phyloP scores from a whole-genome alignment of 2,329 filamentous ascomycete species.

The Phaeosphaeriaceae sp. region DNA sequence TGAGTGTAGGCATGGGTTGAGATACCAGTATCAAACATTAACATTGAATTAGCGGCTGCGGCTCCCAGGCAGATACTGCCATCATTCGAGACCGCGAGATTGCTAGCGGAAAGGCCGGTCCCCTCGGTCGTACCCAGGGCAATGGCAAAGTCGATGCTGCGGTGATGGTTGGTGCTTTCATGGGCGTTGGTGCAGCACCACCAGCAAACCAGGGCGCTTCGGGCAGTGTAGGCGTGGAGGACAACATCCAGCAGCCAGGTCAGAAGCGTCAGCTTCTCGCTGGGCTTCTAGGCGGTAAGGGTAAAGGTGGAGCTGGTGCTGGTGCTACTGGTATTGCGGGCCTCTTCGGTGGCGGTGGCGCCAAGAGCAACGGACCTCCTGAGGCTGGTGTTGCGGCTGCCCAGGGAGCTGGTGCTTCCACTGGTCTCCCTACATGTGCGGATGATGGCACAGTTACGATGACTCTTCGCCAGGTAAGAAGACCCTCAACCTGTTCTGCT shows the following conservation, averaged over 20 bases:
- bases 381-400: constrained; percentile 63
- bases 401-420: constrained; percentile 60
- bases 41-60: constrained; percentile 54
- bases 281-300: constrained; percentile 43
- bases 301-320: constrained; percentile 23
- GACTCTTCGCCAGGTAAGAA: constrained; percentile 64
- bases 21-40: constrained; percentile 7
- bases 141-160: constrained; percentile 66
- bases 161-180: constrained; percentile 66
- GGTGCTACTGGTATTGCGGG: constrained; percentile 39
- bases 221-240: constrained; percentile 40
- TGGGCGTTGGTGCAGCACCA: constrained; percentile 49
- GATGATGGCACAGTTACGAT: constrained; percentile 67
- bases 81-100: constrained; percentile 71
- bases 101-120: constrained; percentile 57
- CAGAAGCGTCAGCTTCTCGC: constrained; percentile 43
- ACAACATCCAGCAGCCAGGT: constrained; percentile 33
- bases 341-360: constrained; percentile 50
- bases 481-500: not conserved
- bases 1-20: constrained; percentile 10
- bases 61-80: constrained; percentile 70
- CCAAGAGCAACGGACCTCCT: constrained; percentile 54
- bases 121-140: constrained; percentile 68
- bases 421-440: constrained; percentile 65
- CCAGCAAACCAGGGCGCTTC: constrained; percentile 42